Evolutionary conservation across 139 green algal species (phyloP).

Genomic region (Yamagishiella unicocca): DNA sequence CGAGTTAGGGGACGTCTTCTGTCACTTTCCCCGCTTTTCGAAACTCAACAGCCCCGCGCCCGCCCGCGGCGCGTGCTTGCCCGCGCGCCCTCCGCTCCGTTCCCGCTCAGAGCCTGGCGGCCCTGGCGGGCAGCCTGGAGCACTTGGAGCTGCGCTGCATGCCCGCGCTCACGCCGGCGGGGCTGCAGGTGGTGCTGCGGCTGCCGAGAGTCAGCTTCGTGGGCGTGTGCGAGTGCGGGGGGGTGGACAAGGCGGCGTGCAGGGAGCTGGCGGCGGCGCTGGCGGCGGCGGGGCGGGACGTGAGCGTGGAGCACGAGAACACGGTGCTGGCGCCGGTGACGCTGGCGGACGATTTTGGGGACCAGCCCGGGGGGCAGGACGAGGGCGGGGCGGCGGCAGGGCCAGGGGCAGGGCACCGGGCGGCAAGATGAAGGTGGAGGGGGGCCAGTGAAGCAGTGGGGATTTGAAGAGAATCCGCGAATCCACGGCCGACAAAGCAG

Average conservation of each 20-base stretch:
- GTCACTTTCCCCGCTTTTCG: neutral
- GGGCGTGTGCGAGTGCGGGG: neutral
- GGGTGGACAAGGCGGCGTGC: neutral
- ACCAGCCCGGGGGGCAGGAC: neutral
- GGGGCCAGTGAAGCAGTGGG: neutral
- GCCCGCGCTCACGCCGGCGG: neutral
- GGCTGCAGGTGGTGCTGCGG: neutral
- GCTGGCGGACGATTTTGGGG: constrained; percentile 23
- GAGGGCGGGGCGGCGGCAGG: neutral
- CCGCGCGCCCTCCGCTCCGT: no score
- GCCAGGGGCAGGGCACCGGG: neutral
- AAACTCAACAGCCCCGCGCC: neutral
- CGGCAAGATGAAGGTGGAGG: neutral
- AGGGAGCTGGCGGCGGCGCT: constrained; percentile 9
- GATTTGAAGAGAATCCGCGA: no score
- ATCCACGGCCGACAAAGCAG: no score
- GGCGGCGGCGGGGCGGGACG: constrained; percentile 9
- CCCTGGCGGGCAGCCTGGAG: constrained; percentile 1
- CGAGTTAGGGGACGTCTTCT: no score
- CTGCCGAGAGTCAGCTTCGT: neutral
- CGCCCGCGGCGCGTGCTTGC: neutral
- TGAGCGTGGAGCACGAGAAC: constrained; percentile 11
- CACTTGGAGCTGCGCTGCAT: constrained; percentile 21
- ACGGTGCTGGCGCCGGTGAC: neutral
- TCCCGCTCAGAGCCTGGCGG: neutral